Base-by-base conservation (phyloP, 2,329 filamentous ascomycete genomes). In the Ceratocystis smalleyi region DNA sequence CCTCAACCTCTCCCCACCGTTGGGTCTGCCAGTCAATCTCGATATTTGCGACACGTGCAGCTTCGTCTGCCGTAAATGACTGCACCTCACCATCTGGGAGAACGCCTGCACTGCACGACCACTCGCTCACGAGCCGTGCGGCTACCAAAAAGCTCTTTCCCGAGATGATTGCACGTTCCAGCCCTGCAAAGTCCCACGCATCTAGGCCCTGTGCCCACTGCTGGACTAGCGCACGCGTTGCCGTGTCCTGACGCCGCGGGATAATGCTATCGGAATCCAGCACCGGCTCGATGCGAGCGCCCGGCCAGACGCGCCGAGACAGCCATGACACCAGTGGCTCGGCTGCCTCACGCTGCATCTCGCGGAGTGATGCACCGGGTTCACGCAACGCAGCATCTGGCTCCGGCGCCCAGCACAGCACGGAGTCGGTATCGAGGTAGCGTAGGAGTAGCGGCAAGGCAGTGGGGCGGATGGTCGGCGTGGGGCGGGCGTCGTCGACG, bases 1-100 rank as follows among this genome's bases (percentile, higher is more conserved):
- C 91, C 74, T 99, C 94, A 0, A 99, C 94, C 78, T 96, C 91
- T 7, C 94, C 94, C 92, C 94, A 97, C 75, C 88, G 85, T 32
- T 82, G 78, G 0, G 86, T 95, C 80, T 99, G 94, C 86, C 90
- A 96, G 68, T 83, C 80, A 17, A 96, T 89, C 77, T 99, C 94
- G 51, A 95, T 73, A 70, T 83, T 96, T 5, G 87, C 85, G 15
- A 87, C 86, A 70, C 81, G 79, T 0, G 89, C 85, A 0, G 91
- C 92, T 72, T 95, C 85, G 70, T 95, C 88, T 12, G 95, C 85
- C 0, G 89, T 88, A 72, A 95, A 96, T 64, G 73, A 74, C 59
- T 67, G 70, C 54, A n/a, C 2, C 61, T 70, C 70, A 43, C 71
- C 75, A 5, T 35, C 66, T 32, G 68, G 68, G 7, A 69, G 62